These are phyloP conservation scores for Senecio squalidus DNA, from an alignment of 140 eudicot species.

Conservation along the genomic window DNA sequence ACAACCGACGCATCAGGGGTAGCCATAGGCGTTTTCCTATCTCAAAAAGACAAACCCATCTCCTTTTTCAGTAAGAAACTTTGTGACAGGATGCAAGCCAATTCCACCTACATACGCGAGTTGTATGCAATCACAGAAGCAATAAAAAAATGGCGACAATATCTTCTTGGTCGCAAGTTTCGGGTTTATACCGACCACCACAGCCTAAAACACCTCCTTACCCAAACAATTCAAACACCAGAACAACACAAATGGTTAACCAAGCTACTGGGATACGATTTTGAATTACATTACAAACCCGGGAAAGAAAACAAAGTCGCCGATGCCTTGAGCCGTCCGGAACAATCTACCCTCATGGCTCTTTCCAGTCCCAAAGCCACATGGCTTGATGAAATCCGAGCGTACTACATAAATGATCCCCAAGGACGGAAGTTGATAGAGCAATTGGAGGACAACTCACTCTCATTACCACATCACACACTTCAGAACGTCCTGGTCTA, in stretches of 20 bases:
- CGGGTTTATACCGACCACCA: too few relatives aligned
- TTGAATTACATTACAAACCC: too few relatives aligned
- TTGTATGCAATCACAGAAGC: too few relatives aligned
- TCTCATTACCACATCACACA: not conserved
- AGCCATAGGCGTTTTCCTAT: not conserved
- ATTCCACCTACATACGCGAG: not conserved
- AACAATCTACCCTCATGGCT: not conserved
- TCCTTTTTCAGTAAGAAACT: not conserved
- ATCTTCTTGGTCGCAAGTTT: too few relatives aligned
- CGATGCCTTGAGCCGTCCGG: not conserved
- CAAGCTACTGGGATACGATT: not conserved
- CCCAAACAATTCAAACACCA: too few relatives aligned
- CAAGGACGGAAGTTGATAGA: not conserved
- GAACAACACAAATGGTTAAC: not conserved
- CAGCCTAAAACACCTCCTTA: too few relatives aligned
- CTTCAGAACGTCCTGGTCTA: not conserved
- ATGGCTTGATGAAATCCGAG: not conserved
- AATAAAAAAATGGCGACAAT: too few relatives aligned
- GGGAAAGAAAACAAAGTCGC: too few relatives aligned
- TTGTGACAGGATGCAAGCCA: not conserved
- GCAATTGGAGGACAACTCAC: too few relatives aligned
- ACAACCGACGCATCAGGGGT: slow-evolving; percentile 4
- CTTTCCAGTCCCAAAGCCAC: not conserved
- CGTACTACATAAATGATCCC: not conserved
- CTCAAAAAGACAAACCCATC: not conserved